phyloP scores from a whole-genome alignment of 805 yeast species.

The Metschnikowia similis region DNA sequence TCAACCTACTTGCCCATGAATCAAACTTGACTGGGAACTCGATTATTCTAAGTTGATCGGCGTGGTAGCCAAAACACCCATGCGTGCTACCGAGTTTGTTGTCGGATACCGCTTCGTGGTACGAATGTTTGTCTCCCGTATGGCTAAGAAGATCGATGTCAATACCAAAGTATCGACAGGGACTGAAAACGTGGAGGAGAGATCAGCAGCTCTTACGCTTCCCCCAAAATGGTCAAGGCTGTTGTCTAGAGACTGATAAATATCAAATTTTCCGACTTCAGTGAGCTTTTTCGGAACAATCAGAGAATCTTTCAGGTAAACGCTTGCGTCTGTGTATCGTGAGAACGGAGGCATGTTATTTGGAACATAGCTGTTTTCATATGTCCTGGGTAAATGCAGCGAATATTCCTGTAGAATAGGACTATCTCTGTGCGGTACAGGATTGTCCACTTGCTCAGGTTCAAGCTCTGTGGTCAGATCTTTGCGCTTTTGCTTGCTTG shows the following conservation, averaged over 20 bases:
- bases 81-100: slow-evolving; percentile 4
- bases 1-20: no score
- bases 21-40: not conserved
- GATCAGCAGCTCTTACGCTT: slow-evolving; percentile 6
- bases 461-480: not conserved
- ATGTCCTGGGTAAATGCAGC: slow-evolving; percentile 3
- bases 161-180: slow-evolving; percentile 31
- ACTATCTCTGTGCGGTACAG: slow-evolving; percentile 27
- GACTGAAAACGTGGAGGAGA: slow-evolving; percentile 29
- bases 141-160: slow-evolving; percentile 25
- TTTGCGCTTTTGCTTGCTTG: not conserved
- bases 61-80: slow-evolving; percentile 4
- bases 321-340: slow-evolving; percentile 25
- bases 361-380: slow-evolving; percentile 20
- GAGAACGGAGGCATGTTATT: slow-evolving; percentile 39
- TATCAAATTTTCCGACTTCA: slow-evolving; percentile 32
- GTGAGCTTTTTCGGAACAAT: slow-evolving; percentile 33
- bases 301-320: slow-evolving; percentile 18
- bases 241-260: slow-evolving; percentile 28
- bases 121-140: slow-evolving; percentile 31
- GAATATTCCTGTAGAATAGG: slow-evolving; percentile 19
- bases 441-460: slow-evolving; percentile 22
- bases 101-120: slow-evolving; percentile 12
- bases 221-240: not conserved
- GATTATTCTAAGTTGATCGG: not conserved